Evolutionary conservation across 495 filamentous ascomycete genomes (phyloP), one percentile per base, ranked within the genome.

Genomic region (Penicillium tannophilum): DNA sequence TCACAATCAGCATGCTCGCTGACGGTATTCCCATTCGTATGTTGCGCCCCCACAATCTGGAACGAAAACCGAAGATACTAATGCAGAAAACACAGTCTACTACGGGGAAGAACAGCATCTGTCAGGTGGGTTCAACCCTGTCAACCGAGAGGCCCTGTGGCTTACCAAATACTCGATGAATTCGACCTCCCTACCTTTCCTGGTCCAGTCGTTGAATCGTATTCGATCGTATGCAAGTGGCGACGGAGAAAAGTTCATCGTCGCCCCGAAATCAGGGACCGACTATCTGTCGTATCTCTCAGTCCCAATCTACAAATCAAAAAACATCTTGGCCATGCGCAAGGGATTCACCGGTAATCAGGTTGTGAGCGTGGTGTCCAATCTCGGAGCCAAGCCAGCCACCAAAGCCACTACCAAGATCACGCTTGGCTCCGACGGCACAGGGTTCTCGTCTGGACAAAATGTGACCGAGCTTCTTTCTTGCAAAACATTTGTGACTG

Each of bases 131-230:
- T 73, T 62, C 53, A 82, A 84, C 42, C 88, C 87, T 0, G 67
- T 75, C 55, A 87, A 90, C 67, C 84, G 89, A 36, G 88, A 90
- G 63, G 86, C 87, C 24, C 69, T 89, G 35, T 92, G 89, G 89
- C 69, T 79, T 35, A 83, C 81, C 36, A 73, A 74, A n/a, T 91
- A 89, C 71, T 68, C 74, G 41, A 88, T 82, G 19, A 66, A 62
- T 12, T 69, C 81, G 0, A 69, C 82, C 19, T 73, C 89, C 6
- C 58, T 63, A 36, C 53, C 53, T 46, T 19, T 17, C 36, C 57
- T 63, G 6, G 53, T 63, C 41, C 61, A 63, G 11, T 53, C 48
- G 8, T 44, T 63, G 46, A 63, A 63, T 49, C 52, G 42, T 28
- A 55, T 63, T 52, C 58, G 61, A 31, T 53, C 61, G 19, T 54